These are phyloP conservation scores for Fistulifera pelliculosa DNA, from an alignment of 108 stramenopile species.

Conservation along the genomic window DNA sequence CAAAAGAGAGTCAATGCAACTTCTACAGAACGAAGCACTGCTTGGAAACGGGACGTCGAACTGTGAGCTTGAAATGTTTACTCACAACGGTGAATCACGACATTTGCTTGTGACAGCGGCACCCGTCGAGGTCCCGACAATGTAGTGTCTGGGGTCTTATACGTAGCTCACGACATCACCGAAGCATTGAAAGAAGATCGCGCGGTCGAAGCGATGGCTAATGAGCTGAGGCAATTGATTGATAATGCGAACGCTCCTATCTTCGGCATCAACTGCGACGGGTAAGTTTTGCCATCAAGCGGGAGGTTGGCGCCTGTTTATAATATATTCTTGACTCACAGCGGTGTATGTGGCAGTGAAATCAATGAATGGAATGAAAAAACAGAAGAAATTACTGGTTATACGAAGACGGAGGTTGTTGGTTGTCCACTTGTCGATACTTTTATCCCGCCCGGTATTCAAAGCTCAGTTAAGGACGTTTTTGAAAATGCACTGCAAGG, in stretches of 20 bases:
- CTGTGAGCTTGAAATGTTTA: constrained; percentile 41
- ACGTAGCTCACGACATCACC: constrained; percentile 54
- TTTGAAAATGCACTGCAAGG: constrained; percentile 43
- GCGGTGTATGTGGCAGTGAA: constrained; percentile 11
- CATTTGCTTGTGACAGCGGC: constrained; percentile 44
- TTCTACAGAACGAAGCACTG: constrained; percentile 23
- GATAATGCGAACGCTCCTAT: constrained; percentile 68
- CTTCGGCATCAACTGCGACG: constrained; percentile 57
- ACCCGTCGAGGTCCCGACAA: constrained; percentile 15
- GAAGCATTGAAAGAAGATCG: constrained; percentile 37
- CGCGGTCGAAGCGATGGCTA: constrained; percentile 29
- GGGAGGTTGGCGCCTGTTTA: not conserved
- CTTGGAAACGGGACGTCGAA: constrained; percentile 38
- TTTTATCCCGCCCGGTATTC: constrained; percentile 34
- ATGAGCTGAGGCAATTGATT: constrained; percentile 45
- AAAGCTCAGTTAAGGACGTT: constrained; percentile 36
- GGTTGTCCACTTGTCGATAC: constrained; percentile 28
- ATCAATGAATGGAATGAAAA: constrained; percentile 65
- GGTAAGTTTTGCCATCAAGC: constrained; percentile 16
- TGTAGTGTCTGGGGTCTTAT: constrained; percentile 36
- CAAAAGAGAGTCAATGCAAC: constrained; percentile 15
- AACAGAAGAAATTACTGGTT: constrained; percentile 60
- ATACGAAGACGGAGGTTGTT: constrained; percentile 50
- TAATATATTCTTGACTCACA: not conserved
- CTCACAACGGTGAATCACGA: constrained; percentile 32